A percentile compares a stretch with the other conserved stretches of the same genome.
phyloP scores from a whole-genome alignment of 2,329 filamentous ascomycete genomes.

The Aspergillus sp. region DNA sequence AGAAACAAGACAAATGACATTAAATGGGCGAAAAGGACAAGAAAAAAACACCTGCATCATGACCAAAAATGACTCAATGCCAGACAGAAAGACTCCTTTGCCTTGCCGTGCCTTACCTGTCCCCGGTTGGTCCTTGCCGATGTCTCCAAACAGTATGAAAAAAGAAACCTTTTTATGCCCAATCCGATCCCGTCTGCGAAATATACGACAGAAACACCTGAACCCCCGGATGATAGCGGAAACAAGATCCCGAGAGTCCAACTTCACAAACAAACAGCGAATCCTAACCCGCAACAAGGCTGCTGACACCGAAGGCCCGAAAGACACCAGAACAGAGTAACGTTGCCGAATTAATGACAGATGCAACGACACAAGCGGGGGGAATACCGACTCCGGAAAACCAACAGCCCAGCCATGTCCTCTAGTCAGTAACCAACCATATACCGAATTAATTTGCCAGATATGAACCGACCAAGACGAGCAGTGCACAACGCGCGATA shows the following conservation, averaged over 20 bases:
- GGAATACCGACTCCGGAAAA: conserved; percentile 23
- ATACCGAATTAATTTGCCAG: conserved; percentile 20
- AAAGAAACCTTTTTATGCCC: conserved; percentile 9
- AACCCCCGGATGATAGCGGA: conserved; percentile 11
- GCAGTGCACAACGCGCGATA: conserved; percentile 10
- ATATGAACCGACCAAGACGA: conserved; percentile 12
- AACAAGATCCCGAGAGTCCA: conserved; percentile 12
- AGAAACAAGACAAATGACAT: conserved; percentile 1
- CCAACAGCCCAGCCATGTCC: conserved; percentile 20
- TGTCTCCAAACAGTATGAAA: conserved; percentile 6
- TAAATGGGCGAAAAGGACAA: conserved; percentile 2
- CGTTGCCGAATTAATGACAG: conserved; percentile 10
- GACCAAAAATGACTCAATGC: conserved; percentile 7
- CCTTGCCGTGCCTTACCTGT: conserved; percentile 10
- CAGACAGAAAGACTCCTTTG: conserved; percentile 13
- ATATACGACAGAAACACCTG: conserved; percentile 11
- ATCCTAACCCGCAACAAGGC: conserved; percentile 6
- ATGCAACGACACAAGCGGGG: conserved; percentile 11
- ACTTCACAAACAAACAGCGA: conserved; percentile 9
- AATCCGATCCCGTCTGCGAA: no score
- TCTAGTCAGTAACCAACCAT: conserved; percentile 20
- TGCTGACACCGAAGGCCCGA: conserved; percentile 2
- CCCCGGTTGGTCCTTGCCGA: conserved; percentile 11
- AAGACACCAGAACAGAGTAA: conserved; percentile 2
- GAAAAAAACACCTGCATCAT: conserved; percentile 4